Evolutionary conservation across 1,284 basidiomycete species (phyloP).

Genomic region (Sparassis latifolia): DNA sequence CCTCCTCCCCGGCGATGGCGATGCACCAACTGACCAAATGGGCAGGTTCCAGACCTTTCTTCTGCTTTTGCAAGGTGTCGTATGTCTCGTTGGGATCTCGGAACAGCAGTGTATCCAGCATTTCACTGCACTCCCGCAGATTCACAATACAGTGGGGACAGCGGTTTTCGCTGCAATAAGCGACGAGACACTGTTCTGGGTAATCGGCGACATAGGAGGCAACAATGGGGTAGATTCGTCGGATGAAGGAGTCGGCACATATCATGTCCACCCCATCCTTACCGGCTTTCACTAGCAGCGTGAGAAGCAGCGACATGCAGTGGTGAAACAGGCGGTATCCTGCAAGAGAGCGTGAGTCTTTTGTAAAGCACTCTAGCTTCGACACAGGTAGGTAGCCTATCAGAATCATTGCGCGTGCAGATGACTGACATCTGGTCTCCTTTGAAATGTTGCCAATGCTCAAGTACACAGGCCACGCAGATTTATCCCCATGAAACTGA

Average conservation of each 20-base stretch:
- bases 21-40: constrained; percentile 23
- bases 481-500: constrained; percentile 14
- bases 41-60: background rate
- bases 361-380: constrained; percentile 15
- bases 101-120: constrained; percentile 1
- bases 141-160: constrained; percentile 14
- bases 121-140: constrained; percentile 10
- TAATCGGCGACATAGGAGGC: constrained; percentile 20
- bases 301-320: constrained; percentile 12
- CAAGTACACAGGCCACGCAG: constrained; percentile 20
- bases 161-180: constrained; percentile 10
- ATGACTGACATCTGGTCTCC: constrained; percentile 12
- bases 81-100: background rate
- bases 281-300: constrained; percentile 14
- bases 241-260: constrained; percentile 18
- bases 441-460: constrained; percentile 1
- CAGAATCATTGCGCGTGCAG: constrained; percentile 16
- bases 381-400: constrained; percentile 22
- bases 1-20: constrained; percentile 13
- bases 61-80: background rate
- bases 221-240: constrained; percentile 17
- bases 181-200: constrained; percentile 20
- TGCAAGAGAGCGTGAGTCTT: constrained; percentile 6
- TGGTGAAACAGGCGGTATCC: constrained; percentile 4
- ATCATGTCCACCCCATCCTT: constrained; percentile 16